Evolutionary conservation across 805 yeast genomes (phyloP).

Genomic region (Torulaspora microellipsoides): DNA sequence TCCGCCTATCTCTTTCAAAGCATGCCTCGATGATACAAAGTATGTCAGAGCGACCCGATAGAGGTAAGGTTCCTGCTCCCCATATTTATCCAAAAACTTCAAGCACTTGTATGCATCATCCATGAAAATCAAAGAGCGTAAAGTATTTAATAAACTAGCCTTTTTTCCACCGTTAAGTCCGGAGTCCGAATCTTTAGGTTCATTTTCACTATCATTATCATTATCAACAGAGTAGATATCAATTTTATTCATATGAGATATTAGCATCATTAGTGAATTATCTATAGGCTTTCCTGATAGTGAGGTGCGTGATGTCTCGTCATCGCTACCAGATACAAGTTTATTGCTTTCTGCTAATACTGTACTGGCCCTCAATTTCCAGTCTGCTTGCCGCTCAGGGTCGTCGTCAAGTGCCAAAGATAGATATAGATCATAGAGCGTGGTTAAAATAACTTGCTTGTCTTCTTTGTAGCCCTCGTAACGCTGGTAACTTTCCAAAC

Average conservation of each 20-base stretch:
- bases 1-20: constrained; percentile 50
- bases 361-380: constrained; percentile 62
- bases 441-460: constrained; percentile 65
- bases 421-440: constrained; percentile 78
- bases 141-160: constrained; percentile 34
- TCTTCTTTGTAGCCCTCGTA: constrained; percentile 69
- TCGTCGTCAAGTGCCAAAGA: constrained; percentile 45
- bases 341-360: constrained; percentile 47
- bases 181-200: constrained; percentile 32
- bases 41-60: constrained; percentile 61
- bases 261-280: constrained; percentile 34
- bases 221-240: constrained; percentile 43
- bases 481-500: constrained; percentile 69
- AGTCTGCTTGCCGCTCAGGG: constrained; percentile 39
- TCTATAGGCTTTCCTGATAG: constrained; percentile 17
- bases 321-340: constrained; percentile 32
- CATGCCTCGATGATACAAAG: constrained; percentile 50
- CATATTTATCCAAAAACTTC: constrained; percentile 53
- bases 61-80: constrained; percentile 57
- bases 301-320: constrained; percentile 5
- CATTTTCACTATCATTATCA: constrained; percentile 29
- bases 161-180: constrained; percentile 39
- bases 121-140: constrained; percentile 58
- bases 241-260: constrained; percentile 40
- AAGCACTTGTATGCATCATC: constrained; percentile 56